Evolutionary conservation across 2,329 filamentous ascomycete species (phyloP).

Genomic region (Exophiala sp.): DNA sequence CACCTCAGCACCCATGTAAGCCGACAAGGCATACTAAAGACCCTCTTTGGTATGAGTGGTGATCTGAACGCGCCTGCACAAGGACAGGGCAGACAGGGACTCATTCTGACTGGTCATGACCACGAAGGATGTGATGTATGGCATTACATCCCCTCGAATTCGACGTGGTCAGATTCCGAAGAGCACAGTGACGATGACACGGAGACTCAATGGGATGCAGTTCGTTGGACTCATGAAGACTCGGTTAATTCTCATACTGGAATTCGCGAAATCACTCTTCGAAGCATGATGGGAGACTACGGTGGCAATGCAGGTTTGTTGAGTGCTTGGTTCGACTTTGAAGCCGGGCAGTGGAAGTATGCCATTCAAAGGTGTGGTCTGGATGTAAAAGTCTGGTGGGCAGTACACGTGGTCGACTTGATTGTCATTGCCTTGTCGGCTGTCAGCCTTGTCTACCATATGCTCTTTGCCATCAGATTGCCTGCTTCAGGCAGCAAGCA

Average conservation of each 20-base stretch:
- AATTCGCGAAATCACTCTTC: conserved; percentile 83
- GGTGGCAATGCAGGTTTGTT: conserved; percentile 87
- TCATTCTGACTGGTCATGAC: conserved; percentile 91
- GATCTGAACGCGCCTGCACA: conserved; percentile 55
- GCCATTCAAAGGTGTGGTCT: conserved; percentile 75
- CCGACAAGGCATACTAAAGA: conserved; percentile 69
- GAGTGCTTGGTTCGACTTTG: conserved; percentile 81
- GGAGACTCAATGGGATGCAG: conserved; percentile 12
- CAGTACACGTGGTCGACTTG: conserved; percentile 71
- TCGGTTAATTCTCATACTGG: conserved; percentile 46
- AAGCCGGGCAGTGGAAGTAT: conserved; percentile 71
- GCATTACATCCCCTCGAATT: conserved; percentile 59
- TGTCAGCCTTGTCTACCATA: conserved; percentile 2
- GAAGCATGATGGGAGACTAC: conserved; percentile 98
- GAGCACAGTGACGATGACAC: conserved; percentile 33
- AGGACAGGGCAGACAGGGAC: conserved; percentile 67
- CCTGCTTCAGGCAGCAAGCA: background rate
- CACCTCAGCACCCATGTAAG: conserved; percentile 73
- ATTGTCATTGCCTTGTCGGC: conserved; percentile 37
- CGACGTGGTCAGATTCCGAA: conserved; percentile 12
- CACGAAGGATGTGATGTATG: conserved; percentile 90
- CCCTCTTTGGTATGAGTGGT: conserved; percentile 73
- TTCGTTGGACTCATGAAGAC: conserved; percentile 10
- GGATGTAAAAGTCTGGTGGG: conserved; percentile 91
- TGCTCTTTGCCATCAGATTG: background rate